Evolutionary conservation across 164 flowering plant genomes (phyloP), one percentile per base, ranked within the genome.

Genomic region (Brasenia schreberi): DNA sequence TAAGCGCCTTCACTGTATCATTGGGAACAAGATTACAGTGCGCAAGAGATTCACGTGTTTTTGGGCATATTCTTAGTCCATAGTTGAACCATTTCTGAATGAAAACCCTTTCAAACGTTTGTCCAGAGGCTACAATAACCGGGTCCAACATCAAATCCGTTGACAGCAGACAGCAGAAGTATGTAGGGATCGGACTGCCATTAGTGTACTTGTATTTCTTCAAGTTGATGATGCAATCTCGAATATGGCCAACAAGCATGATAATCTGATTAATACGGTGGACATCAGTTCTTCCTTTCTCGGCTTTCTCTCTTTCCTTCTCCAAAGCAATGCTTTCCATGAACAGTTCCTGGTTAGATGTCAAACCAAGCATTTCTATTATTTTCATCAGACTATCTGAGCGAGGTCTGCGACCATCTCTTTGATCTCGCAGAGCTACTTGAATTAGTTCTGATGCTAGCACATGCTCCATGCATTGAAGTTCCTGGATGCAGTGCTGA

Each of bases 111-210:
- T 94, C 97, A 68, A 83, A 94, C 16, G 99, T 94, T 78, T 86
- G 97, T 43, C 98, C 98, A 10, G 98, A 87, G 56, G 93, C 88
- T 66, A 89, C 81, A 70, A 91, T 94, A 10, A 94, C 93, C 17
- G 98, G 98, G 74, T 94, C 95, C 64, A 70, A 62, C 97, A 94
- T 94, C 72, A 94, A 83, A 66, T 83, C 87, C 72, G 84, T 68
- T 7, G 98, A 90, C 68, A 94, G 72, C 5, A 96, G 96, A 65
- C 98, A 94, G 49, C 82, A 75, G 74, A 90, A 94, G 65, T 83
- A 83, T 42, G 87, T 67, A 69, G 97, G 97, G 65, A 87, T 71
- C 3, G 76, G 59, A 23, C 84, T 71, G 17, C 89, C 86, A 69
- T 74, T 79, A 64, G 73, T 69, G 42, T 74, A 49, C 45, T 76